Base-by-base conservation (phyloP, 495 filamentous ascomycete genomes). In the Neohortaea acidophila region DNA sequence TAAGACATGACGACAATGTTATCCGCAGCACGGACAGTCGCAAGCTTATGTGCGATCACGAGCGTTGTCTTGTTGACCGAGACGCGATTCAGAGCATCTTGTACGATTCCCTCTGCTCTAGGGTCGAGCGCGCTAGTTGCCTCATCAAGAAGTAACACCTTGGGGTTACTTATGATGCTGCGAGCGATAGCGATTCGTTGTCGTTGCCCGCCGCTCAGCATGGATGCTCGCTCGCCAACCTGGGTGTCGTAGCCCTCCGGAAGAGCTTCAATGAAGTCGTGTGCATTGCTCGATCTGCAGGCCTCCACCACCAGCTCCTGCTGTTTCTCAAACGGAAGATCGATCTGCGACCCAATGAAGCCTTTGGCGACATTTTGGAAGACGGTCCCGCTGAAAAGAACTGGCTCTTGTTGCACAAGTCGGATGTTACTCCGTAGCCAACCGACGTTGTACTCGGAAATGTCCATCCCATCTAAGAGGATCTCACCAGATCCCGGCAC, bases 151-250 rank as follows among this genome's bases (percentile, higher is more conserved):
- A 57, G 38, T 21, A 57, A 31, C 22, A 57, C 40, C 21, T 35
- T 37, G 19, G 54, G 52, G 33, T 53, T 33, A 8, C 36, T 36
- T 18, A 55, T 43, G 44, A 57, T 55, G 38, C 41, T 46, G 9
- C 54, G 29, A 26, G 54, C 54, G 27, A 57, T 57, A 11, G 53
- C 45, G 20, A 57, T 26, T 15, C 53, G 38, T 39, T 57, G 53
- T 24, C 49, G 19, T 25, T 44, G 26, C 2, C 54, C 54, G 21
- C 52, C 52, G 22, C 46, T 51, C 23, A 57, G 33, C 44, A 44
- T 44, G 26, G 23, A 19, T 8, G 46, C 54, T 11, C 44, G 14
- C 31, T 50, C 46, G 23, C 54, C 54, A 29, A 57, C 46, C 15
- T 48, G 29, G 14, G 52, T 55, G 18, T 51, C 15, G 34, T 55